These are phyloP conservation scores for Hypoxylon sp. DNA, from an alignment of 2,329 filamentous ascomycete species.

Conservation along the genomic window DNA sequence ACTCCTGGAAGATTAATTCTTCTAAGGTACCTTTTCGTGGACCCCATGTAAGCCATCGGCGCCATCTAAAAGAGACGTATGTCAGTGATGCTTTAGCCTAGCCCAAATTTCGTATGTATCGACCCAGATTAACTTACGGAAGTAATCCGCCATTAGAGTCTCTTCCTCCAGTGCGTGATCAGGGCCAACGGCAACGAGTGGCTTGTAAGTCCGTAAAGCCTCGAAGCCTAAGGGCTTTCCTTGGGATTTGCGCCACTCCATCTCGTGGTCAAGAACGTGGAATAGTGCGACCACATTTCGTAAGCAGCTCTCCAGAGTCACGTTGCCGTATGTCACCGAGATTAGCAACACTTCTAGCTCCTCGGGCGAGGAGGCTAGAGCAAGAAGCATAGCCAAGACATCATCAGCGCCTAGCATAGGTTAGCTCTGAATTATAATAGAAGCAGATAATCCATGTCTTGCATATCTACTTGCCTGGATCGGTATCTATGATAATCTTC, in stretches of 20 bases:
- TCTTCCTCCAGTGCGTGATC: conserved; percentile 89
- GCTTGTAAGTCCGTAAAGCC: conserved; percentile 79
- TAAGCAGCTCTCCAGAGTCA: conserved; percentile 87
- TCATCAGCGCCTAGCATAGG: conserved; percentile 82
- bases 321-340: conserved; percentile 94
- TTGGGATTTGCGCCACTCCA: conserved; percentile 81
- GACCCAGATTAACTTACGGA: conserved; percentile 72
- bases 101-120: not conserved
- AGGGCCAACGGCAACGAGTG: conserved; percentile 88
- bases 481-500: conserved; percentile 94
- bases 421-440: conserved; percentile 23
- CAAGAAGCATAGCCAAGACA: conserved; percentile 87
- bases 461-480: conserved; percentile 74
- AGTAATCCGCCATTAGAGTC: conserved; percentile 84
- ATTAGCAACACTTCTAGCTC: conserved; percentile 89
- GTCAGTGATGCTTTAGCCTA: conserved; percentile 30
- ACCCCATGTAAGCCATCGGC: conserved; percentile 83
- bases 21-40: conserved; percentile 68
- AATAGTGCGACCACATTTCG: conserved; percentile 92
- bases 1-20: not conserved
- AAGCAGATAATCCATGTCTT: not conserved
- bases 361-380: conserved; percentile 83
- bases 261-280: conserved; percentile 90
- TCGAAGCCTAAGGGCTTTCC: conserved; percentile 80
- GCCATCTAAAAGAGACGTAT: conserved; percentile 69